A percentile compares a stretch with the other conserved stretches of the same genome.
phyloP scores from a whole-genome alignment of 2,329 filamentous ascomycete genomes.

The Fusarium sp. region DNA sequence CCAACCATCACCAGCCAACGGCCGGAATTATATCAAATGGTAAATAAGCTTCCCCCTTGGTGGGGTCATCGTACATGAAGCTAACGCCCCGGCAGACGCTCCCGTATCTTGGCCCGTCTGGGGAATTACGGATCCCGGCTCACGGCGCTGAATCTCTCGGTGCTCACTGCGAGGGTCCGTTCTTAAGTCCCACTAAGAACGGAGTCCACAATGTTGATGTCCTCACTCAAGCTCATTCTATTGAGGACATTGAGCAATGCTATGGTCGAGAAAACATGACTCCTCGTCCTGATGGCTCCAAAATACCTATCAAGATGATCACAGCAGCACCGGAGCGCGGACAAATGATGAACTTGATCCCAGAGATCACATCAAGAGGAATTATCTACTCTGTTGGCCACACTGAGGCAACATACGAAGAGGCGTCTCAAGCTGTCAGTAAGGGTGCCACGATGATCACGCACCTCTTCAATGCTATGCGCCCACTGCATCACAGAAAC shows the following conservation, averaged over 20 bases:
- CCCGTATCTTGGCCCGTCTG: slow-evolving; percentile 81
- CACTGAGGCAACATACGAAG: slow-evolving; percentile 87
- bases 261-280: slow-evolving; percentile 79
- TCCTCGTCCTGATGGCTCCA: slow-evolving; percentile 48
- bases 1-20: slow-evolving; percentile 86
- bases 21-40: slow-evolving; percentile 84
- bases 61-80: slow-evolving; percentile 33
- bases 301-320: slow-evolving; percentile 76
- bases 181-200: slow-evolving; percentile 84
- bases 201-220: slow-evolving; percentile 85
- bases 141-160: slow-evolving; percentile 89
- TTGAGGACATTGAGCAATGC: slow-evolving; percentile 74
- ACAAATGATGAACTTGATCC: slow-evolving; percentile 75
- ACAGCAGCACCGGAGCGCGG: slow-evolving; percentile 88
- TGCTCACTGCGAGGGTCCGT: slow-evolving; percentile 91
- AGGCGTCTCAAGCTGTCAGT: slow-evolving; percentile 77
- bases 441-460: slow-evolving; percentile 89
- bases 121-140: slow-evolving; percentile 64
- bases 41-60: slow-evolving; percentile 47
- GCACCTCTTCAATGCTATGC: slow-evolving; percentile 95
- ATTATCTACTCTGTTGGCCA: slow-evolving; percentile 87
- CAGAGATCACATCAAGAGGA: slow-evolving; percentile 69
- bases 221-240: slow-evolving; percentile 70
- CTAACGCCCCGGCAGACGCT: slow-evolving; percentile 63
- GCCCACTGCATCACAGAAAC: slow-evolving; percentile 88